phyloP scores from a whole-genome alignment of 495 filamentous ascomycete genomes.

The Lentithecium fluviatile region DNA sequence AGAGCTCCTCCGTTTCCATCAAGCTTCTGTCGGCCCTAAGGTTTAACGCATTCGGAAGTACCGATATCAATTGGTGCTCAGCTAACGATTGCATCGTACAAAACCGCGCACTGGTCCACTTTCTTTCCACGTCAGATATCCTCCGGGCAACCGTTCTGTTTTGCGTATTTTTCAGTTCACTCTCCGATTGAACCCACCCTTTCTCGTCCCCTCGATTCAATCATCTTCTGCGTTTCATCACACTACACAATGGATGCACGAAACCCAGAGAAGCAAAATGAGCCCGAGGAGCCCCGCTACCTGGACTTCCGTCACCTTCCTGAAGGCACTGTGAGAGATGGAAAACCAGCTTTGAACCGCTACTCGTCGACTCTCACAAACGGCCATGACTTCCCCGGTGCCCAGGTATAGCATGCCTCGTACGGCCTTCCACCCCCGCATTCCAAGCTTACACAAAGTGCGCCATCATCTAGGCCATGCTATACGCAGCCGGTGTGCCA shows the following conservation, averaged over 20 bases:
- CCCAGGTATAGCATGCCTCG: slow-evolving; percentile 59
- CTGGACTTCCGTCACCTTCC: slow-evolving; percentile 62
- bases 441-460: slow-evolving; percentile 4
- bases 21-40: too few relatives aligned
- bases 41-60: neutral
- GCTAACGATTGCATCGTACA: too few relatives aligned
- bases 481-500: slow-evolving; percentile 90
- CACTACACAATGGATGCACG: slow-evolving; percentile 46
- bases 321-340: slow-evolving; percentile 57
- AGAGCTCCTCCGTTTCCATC: neutral
- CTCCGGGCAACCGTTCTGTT: too few relatives aligned
- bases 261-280: slow-evolving; percentile 44
- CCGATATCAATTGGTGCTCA: neutral
- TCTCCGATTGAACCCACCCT: too few relatives aligned
- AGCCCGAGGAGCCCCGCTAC: slow-evolving; percentile 56
- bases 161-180: too few relatives aligned
- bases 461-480: slow-evolving; percentile 64
- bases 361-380: slow-evolving; percentile 71
- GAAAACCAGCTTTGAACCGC: slow-evolving; percentile 65
- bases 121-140: too few relatives aligned
- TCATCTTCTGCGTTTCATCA: neutral
- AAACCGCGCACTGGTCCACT: too few relatives aligned
- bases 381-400: slow-evolving; percentile 90
- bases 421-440: neutral
- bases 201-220: too few relatives aligned